A percentile compares a stretch with the other conserved stretches of the same genome.
Evolutionary conservation across 768 basidiomycete genomes (phyloP).

Genomic region (Suillus ampliporus): DNA sequence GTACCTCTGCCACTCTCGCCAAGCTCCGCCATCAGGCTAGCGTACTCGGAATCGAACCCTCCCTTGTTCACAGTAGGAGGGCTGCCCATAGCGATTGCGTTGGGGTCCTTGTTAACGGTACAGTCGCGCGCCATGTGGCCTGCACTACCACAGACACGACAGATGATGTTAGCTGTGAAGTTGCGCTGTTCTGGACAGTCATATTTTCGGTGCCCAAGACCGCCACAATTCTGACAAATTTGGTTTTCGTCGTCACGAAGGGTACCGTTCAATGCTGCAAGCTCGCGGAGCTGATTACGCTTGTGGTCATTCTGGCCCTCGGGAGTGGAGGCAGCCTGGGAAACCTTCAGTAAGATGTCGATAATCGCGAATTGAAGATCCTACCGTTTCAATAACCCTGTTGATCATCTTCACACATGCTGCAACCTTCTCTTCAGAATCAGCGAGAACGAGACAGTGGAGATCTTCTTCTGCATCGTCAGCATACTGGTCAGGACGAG

Average conservation of each 20-base stretch:
- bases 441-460: conserved; percentile 95
- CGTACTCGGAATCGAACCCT: conserved; percentile 97
- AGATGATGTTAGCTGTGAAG: conserved; percentile 99
- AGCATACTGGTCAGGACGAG: conserved; percentile 90
- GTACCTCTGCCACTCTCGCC: conserved; percentile 77
- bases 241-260: conserved; percentile 99
- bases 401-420: conserved; percentile 96
- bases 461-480: conserved; percentile 99
- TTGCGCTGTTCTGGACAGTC: conserved; percentile 98
- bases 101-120: conserved; percentile 90
- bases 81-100: conserved; percentile 55
- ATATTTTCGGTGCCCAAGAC: conserved; percentile 96
- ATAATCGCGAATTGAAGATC: conserved; percentile 26
- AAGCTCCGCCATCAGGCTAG: conserved; percentile 95
- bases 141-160: conserved; percentile 96
- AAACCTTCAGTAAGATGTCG: conserved; percentile 1
- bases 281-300: conserved; percentile 96
- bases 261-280: conserved; percentile 97
- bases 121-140: conserved; percentile 99
- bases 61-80: conserved; percentile 63
- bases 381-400: conserved; percentile 95
- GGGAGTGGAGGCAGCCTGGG: conserved; percentile 95
- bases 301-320: conserved; percentile 99
- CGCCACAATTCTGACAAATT: conserved; percentile 96
- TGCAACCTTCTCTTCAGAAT: conserved; percentile 89